Conservation (phyloP, 2,329 filamentous ascomycete species). For the Dactylella cylindrospora region DNA sequence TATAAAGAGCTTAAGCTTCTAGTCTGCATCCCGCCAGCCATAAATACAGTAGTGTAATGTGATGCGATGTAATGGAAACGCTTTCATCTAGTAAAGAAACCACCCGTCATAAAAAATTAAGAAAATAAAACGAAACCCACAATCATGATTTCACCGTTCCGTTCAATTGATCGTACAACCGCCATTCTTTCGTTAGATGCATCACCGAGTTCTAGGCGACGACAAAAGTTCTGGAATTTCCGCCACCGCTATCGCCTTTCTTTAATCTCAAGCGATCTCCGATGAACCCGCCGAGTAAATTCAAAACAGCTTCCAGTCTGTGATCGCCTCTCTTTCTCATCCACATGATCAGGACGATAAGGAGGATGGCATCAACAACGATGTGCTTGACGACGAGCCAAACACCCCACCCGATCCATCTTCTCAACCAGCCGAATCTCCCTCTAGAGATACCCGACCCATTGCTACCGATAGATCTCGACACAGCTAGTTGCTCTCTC, state of each 20-base stretch:
- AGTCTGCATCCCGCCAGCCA: too few species aligned
- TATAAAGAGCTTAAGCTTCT: too few species aligned
- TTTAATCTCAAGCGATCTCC: constrained; percentile 21
- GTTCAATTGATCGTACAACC: background rate
- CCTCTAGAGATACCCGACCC: constrained; percentile 68
- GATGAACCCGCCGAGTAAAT: constrained; percentile 28
- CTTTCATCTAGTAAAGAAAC: too few species aligned
- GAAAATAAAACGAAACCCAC: background rate
- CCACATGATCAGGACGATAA: constrained; percentile 69
- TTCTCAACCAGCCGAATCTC: constrained; percentile 62
- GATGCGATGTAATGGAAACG: too few species aligned
- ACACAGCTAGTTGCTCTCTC: constrained; percentile 73
- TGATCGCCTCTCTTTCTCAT: constrained; percentile 71
- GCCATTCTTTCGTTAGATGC: constrained; percentile 9
- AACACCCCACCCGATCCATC: constrained; percentile 70
- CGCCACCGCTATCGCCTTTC: constrained; percentile 11
- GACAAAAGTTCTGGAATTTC: constrained; percentile 31
- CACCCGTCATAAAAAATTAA: too few species aligned
- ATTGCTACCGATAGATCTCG: constrained; percentile 59
- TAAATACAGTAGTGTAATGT: too few species aligned
- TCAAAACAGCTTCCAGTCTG: constrained; percentile 61
- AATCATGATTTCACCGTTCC: background rate
- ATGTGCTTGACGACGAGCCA: constrained; percentile 74
- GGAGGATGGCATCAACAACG: constrained; percentile 67
- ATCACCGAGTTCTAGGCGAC: constrained; percentile 14